phyloP scores from a whole-genome alignment of 2,329 filamentous ascomycete species.

The Aspergillus oerlinghausenensis region DNA sequence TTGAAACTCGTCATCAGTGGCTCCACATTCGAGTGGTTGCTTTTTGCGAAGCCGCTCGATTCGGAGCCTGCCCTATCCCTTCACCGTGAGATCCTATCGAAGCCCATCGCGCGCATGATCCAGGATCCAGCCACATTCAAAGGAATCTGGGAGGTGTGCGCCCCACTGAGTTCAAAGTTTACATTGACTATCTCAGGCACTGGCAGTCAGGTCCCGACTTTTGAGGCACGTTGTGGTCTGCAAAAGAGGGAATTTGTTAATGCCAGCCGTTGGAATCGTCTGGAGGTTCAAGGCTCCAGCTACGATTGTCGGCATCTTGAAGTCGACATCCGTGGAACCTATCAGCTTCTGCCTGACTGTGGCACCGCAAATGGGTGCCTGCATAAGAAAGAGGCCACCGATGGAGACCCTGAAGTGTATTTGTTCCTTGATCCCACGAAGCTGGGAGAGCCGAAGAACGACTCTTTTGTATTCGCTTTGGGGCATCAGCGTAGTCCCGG shows the following conservation, averaged over 20 bases:
- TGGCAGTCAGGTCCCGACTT: slow-evolving; percentile 31
- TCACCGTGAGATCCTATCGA: slow-evolving; percentile 40
- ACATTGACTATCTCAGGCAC: slow-evolving; percentile 33
- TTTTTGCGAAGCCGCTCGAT: slow-evolving; percentile 44
- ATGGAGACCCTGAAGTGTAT: slow-evolving; percentile 38
- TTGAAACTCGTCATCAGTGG: slow-evolving; percentile 24
- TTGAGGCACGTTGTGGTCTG: slow-evolving; percentile 39
- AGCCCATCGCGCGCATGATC: slow-evolving; percentile 47
- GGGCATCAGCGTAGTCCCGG: slow-evolving; percentile 45
- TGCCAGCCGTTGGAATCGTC: slow-evolving; percentile 41
- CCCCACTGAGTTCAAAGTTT: slow-evolving; percentile 35
- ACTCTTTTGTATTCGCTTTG: slow-evolving; percentile 55
- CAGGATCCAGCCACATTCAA: slow-evolving; percentile 27
- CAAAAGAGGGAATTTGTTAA: slow-evolving; percentile 32
- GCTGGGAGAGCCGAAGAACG: slow-evolving; percentile 43
- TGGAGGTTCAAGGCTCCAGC: slow-evolving; percentile 38
- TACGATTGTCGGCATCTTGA: slow-evolving; percentile 26
- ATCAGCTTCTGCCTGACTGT: slow-evolving; percentile 51
- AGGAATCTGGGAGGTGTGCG: slow-evolving; percentile 44
- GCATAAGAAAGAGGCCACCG: slow-evolving; percentile 41
- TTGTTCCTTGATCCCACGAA: slow-evolving; percentile 56
- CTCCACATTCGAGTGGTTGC: slow-evolving; percentile 40
- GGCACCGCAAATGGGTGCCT: slow-evolving; percentile 54
- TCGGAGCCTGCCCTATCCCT: slow-evolving; percentile 35
- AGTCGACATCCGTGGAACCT: slow-evolving; percentile 46